Evolutionary conservation across 345 rosid genomes (phyloP).

Genomic region (Eucalyptus rudis): DNA sequence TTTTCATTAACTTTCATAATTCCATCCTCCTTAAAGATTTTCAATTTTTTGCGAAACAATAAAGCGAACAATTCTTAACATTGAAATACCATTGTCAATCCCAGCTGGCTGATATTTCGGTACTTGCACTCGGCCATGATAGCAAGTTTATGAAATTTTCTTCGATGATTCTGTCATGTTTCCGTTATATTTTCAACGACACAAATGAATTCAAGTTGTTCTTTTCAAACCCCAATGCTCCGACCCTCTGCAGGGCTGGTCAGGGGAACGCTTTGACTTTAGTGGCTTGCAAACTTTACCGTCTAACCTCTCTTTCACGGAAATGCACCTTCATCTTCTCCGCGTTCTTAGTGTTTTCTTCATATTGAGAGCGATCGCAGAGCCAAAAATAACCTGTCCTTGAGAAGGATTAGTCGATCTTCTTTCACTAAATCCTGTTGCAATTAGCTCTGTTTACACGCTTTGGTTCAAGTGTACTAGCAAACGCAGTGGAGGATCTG

Average conservation of each 20-base stretch:
- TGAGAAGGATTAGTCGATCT: not conserved
- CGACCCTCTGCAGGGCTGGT: not conserved
- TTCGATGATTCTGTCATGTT: not conserved
- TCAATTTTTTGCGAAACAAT: not conserved
- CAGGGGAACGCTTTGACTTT: not conserved
- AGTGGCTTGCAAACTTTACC: not conserved
- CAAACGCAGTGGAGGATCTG: not conserved
- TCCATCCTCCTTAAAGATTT: not conserved
- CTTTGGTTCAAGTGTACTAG: not conserved
- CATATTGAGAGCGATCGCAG: not conserved
- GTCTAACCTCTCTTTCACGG: not conserved
- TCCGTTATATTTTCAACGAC: not conserved
- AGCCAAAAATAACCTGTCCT: not conserved
- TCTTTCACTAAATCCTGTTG: not conserved
- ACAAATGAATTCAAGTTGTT: not conserved
- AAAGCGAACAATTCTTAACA: not conserved
- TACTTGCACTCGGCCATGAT: not conserved
- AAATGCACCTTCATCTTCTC: not conserved
- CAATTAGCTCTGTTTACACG: not conserved
- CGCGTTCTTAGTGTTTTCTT: not conserved
- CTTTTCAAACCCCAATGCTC: too few relatives aligned
- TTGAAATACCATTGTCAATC: not conserved
- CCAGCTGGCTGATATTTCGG: not conserved
- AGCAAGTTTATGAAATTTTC: not conserved
- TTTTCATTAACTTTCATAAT: not conserved